Evolutionary conservation across 352 stramenopile species (phyloP).

Genomic region (Pythium aristosporum): DNA sequence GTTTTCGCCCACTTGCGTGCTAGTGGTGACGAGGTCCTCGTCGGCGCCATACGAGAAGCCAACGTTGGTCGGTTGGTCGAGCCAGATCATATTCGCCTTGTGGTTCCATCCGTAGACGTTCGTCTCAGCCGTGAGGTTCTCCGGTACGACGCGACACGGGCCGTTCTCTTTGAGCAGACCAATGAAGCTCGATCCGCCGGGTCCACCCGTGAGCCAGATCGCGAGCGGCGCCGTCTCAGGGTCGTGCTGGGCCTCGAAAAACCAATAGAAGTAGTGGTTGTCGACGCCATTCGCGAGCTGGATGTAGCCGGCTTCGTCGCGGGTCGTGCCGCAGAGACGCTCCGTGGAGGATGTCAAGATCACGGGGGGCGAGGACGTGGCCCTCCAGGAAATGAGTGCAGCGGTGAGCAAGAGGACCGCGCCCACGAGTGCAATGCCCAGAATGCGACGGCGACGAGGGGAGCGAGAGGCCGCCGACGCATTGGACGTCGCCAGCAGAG

Average conservation of each 20-base stretch:
- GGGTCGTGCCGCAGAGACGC: constrained; percentile 42
- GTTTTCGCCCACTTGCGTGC: constrained; percentile 37
- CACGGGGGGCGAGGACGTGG: background rate
- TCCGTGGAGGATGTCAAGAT: background rate
- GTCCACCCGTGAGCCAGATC: constrained; percentile 54
- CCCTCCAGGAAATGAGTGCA: background rate
- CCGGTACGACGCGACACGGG: constrained; percentile 34
- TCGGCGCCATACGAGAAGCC: constrained; percentile 49
- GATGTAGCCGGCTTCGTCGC: constrained; percentile 49
- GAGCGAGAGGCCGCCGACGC: too few species aligned
- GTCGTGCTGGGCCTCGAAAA: constrained; percentile 42
- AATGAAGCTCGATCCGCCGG: constrained; percentile 34
- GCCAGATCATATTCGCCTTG: constrained; percentile 51
- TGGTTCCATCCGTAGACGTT: constrained; percentile 51
- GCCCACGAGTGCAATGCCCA: background rate
- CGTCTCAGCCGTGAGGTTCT: constrained; percentile 29
- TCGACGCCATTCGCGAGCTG: constrained; percentile 50
- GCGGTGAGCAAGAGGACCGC: background rate
- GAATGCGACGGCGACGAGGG: background rate
- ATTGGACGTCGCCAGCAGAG: background rate
- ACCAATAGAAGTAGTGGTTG: constrained; percentile 76
- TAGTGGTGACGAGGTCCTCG: constrained; percentile 22
- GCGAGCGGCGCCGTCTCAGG: constrained; percentile 32
- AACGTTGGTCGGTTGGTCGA: constrained; percentile 38
- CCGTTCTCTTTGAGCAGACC: constrained; percentile 51